Base-by-base conservation (phyloP, 768 basidiomycete genomes). In the Postia placenta region DNA sequence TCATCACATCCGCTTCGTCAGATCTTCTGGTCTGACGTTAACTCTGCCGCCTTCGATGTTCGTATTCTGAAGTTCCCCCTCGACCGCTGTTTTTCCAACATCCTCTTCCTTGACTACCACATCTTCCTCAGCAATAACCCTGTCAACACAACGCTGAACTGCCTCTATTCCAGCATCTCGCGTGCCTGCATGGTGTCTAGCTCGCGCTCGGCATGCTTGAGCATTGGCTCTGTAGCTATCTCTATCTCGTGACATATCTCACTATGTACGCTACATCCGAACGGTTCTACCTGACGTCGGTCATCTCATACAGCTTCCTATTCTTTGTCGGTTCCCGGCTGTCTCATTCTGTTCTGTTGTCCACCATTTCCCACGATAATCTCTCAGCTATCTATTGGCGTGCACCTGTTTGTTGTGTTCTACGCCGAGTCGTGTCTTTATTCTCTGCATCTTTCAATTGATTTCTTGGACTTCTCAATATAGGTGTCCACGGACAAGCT, bases 1-100 rank as follows among this genome's bases (percentile, higher is more conserved):
- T 42, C 22, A 33, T 47, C 48, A 45, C 45, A 49, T 54, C 53
- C 17, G n/a, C 47, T 42, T 40, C 5, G 22, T 25, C 35, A 38
- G 27, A 39, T 39, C 33, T 35, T n/a, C 33, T 35, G 33, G 38
- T 22, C 15, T 17, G 12, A 14, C 38, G 12, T 39, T 39, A 7
- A 9, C 9, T 39, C 11, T 7, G 38, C 12, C 11, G 38, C 7
- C 19, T 39, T 7, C 20, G 6, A 22, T 17, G 38, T 22, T 9
- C 38, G 12, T 22, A 6, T 39, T 39, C 15, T n/a, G 20, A 22
- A 9, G 19, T 45, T 24, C 19, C 28, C 19, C 20, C 23, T 30
- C 45, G 30, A 45, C 6, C 14, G 33, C 45, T 45, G 30, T 22
- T 19, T n/a, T 22, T 45, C 28, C 30, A 23, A n/a, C 33, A 11